Base-by-base conservation (phyloP, 345 rosid species). In the Gossypium herbaceum region DNA sequence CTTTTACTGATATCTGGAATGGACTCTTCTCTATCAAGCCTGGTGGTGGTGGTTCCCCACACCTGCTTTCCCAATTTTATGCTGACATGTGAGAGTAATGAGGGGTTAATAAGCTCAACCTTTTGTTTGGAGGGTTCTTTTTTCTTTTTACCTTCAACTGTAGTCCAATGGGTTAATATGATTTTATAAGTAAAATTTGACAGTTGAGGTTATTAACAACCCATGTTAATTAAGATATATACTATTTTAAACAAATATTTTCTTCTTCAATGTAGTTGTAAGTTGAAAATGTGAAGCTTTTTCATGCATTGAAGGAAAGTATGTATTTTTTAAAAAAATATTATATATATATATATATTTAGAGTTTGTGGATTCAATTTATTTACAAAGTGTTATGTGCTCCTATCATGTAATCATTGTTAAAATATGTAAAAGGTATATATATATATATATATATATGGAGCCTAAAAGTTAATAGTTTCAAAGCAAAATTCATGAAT, bases 1-100 rank as follows among this genome's bases (percentile, higher is more conserved):
- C 94, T 41, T 95, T 95, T 84, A 87, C 98, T 0, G 99, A 95
- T 83, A 93, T 95, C 79, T 95, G 99, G 94, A 90, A 93, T 48
- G 94, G 89, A 1, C 90, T 94, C 39, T 88, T 82, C 85, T 90
- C 92, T 0, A 84, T 73, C 68, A 76, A 79, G 75, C 62, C 82
- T 2, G 69, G 34, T 50, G 9, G 44, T 55, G 22, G 7, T 3
- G 39, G 12, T 16, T 51, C 73, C 4, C 41, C 70, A 34, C 41
- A 34, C 41, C 41, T 34, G 41, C 41, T 34, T 34, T 34, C 39
- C 39, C 6, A 34, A 4, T 34, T 34, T 34, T 34, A 34, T 4
- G 6, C 39, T 34, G 39, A 34, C 39, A 34, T 34, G 39, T 34
- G 39, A 34, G 39, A 34, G 41, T 4, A 4, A 34, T 34, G 41